phyloP scores from a whole-genome alignment of 2,329 filamentous ascomycete species.

The Cladosporium oxysporum region DNA sequence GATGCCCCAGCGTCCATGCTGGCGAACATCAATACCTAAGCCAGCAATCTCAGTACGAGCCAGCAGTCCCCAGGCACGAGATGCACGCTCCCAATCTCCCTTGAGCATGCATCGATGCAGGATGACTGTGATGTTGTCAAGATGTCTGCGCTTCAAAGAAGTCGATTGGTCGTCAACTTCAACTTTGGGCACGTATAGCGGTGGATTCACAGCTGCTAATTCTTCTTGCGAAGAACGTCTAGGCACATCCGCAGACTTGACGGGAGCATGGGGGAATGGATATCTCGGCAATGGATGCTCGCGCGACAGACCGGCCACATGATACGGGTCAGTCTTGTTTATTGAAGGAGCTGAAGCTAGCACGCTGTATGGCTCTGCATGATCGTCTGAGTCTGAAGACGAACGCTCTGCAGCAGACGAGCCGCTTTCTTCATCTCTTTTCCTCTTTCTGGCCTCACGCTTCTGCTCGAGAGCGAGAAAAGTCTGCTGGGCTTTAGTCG shows the following conservation, averaged over 20 bases:
- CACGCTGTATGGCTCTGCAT: slow-evolving; percentile 11
- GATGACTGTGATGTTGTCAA: slow-evolving; percentile 67
- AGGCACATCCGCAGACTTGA: slow-evolving; percentile 23
- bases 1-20: slow-evolving; percentile 73
- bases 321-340: slow-evolving; percentile 37
- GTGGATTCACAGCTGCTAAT: slow-evolving; percentile 45
- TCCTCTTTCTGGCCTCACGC: slow-evolving; percentile 31
- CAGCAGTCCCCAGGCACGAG: slow-evolving; percentile 73
- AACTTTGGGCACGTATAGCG: slow-evolving; percentile 39
- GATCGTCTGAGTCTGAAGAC: slow-evolving; percentile 14
- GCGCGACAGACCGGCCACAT: slow-evolving; percentile 45
- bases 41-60: slow-evolving; percentile 62
- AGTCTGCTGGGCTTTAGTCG: slow-evolving; percentile 28
- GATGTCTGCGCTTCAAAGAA: slow-evolving; percentile 55
- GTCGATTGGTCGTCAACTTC: slow-evolving; percentile 24
- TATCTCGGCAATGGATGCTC: slow-evolving; percentile 42
- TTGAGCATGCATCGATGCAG: slow-evolving; percentile 72
- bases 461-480: slow-evolving; percentile 31
- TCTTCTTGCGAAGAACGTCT: slow-evolving; percentile 40
- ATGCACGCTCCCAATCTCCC: slow-evolving; percentile 70
- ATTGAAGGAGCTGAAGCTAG: slow-evolving; percentile 25
- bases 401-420: not conserved
- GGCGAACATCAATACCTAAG: slow-evolving; percentile 65
- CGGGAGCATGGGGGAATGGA: slow-evolving; percentile 49
- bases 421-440: slow-evolving; percentile 22